Percentiles rank a stretch among this genome's conserved stretches.
phyloP scores from a whole-genome alignment of 495 filamentous ascomycete species.

The Aspergillus indologenus region DNA sequence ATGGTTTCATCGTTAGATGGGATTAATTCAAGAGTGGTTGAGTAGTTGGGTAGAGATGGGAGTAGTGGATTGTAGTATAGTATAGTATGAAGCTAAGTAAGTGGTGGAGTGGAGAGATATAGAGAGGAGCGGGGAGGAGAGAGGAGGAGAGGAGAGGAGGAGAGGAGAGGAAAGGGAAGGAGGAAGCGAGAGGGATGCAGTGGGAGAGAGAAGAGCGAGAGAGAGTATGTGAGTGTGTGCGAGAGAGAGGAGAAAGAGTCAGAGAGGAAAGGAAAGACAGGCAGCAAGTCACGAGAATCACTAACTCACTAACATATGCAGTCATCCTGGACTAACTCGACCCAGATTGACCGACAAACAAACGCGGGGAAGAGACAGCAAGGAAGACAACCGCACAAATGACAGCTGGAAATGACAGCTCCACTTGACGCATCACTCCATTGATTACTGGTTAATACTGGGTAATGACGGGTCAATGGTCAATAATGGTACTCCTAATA shows the following conservation, averaged over 20 bases:
- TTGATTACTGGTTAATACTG: too few relatives aligned
- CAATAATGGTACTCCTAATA: too few relatives aligned
- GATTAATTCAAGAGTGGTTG: not conserved
- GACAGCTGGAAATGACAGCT: not conserved
- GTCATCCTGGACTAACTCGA: too few relatives aligned
- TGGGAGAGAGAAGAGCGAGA: constrained; percentile 3
- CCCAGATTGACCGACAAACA: not conserved
- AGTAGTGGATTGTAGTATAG: not conserved
- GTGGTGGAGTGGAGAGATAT: not conserved
- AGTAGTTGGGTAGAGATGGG: constrained; percentile 1
- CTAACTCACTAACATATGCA: too few relatives aligned
- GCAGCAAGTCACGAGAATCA: not conserved
- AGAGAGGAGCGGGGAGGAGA: constrained; percentile 1
- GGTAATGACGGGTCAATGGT: too few relatives aligned
- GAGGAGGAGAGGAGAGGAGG: not conserved
- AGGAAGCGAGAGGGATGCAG: constrained; percentile 4
- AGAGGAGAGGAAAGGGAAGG: constrained; percentile 3
- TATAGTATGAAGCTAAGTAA: not conserved
- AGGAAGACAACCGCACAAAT: too few relatives aligned
- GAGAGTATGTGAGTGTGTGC: constrained; percentile 5
- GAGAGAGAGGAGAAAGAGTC: constrained; percentile 11
- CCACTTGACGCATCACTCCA: not conserved
- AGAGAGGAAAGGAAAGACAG: not conserved
- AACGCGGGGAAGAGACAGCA: not conserved
- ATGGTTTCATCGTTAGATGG: constrained; percentile 18